Evolutionary conservation across 306 rosid genomes (phyloP).

Genomic region (Fagus sylvatica): DNA sequence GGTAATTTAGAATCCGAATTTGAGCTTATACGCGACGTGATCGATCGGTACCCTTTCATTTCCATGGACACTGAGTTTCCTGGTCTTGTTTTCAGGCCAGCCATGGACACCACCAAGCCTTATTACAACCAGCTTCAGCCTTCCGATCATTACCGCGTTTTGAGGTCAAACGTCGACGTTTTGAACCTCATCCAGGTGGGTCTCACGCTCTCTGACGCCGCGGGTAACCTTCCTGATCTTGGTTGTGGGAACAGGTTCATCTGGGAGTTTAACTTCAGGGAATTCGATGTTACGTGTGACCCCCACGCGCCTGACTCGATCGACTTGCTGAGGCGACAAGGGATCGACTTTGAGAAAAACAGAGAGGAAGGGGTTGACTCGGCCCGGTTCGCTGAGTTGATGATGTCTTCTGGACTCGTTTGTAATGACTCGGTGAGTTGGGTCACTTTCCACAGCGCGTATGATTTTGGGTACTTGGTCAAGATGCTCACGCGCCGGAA

Average conservation of each 20-base stretch:
- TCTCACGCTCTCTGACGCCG: conserved; percentile 62
- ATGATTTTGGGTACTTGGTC: conserved; percentile 68
- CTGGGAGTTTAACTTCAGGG: conserved; percentile 79
- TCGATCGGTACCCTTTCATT: conserved; percentile 51
- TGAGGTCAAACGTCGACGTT: conserved; percentile 77
- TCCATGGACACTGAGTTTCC: conserved; percentile 90
- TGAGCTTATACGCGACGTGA: conserved; percentile 24
- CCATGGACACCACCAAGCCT: background rate
- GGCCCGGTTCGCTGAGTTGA: conserved; percentile 39
- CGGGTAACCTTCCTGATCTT: conserved; percentile 68
- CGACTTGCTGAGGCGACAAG: conserved; percentile 62
- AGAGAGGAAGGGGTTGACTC: conserved; percentile 44
- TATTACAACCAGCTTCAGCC: conserved; percentile 33
- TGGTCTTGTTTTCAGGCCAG: conserved; percentile 46
- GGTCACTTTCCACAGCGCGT: conserved; percentile 78
- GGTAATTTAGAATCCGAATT: conserved; percentile 55
- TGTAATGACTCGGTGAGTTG: conserved; percentile 57
- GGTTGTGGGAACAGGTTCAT: conserved; percentile 41
- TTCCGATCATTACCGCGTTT: conserved; percentile 50
- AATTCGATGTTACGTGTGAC: conserved; percentile 55
- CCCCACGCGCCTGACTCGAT: conserved; percentile 57
- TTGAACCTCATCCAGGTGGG: conserved; percentile 78
- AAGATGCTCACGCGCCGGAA: conserved; percentile 52
- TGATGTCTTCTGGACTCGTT: conserved; percentile 67
- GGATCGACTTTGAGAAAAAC: conserved; percentile 60